Base-by-base conservation (phyloP, 2,329 filamentous ascomycete species). In the Fonsecaea pugnacius region DNA sequence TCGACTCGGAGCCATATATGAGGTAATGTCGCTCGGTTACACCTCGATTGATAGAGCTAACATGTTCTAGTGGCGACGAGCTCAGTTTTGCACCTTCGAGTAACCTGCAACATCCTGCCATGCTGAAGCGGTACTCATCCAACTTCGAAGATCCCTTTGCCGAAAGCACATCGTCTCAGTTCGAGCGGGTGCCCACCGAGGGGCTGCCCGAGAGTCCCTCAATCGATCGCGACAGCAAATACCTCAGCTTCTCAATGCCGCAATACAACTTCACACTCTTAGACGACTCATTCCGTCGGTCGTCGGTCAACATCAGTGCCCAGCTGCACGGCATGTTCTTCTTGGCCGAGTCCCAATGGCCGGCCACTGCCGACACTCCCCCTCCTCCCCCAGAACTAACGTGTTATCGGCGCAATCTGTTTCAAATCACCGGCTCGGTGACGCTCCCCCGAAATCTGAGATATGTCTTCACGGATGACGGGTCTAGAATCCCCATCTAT, bases 391-490 rank as follows among this genome's bases (percentile, higher is more conserved):
- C 87, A 58, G 94, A 98, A 78, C 78, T 98, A 75, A 98, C 94
- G 2, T 98, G 94, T 83, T 98, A 98, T 78, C 90, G 94, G 69
- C 87, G 94, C 54, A 98, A 98, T 74, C 82, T 98, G 55, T 98
- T 98, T 78, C 94, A 97, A 77, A 96, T 97, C 73, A 96, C 92
- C 66, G 94, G 94, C 63, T 92, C 89, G 4, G 86, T 96, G 63
- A 92, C 92, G 46, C 84, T 93, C 14, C 92, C 93, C 1, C 83
- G 91, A 67, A 89, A 87, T 32, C 85, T 92, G 67, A 82, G 94
- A 61, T 95, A 90, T 58, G 87, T 96, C 61, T 83, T 96, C 76
- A 91, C 89, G 18, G 92, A 96, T 64, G 87, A 90, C 60, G 92
- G 92, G 51, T 91, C 96, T 75, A 89, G 90, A 51, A 88, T 96